Percentiles rank a stretch among this genome's conserved stretches.
Conservation (phyloP, 169 alveolate genomes). For the Perkinsus marinus region DNA sequence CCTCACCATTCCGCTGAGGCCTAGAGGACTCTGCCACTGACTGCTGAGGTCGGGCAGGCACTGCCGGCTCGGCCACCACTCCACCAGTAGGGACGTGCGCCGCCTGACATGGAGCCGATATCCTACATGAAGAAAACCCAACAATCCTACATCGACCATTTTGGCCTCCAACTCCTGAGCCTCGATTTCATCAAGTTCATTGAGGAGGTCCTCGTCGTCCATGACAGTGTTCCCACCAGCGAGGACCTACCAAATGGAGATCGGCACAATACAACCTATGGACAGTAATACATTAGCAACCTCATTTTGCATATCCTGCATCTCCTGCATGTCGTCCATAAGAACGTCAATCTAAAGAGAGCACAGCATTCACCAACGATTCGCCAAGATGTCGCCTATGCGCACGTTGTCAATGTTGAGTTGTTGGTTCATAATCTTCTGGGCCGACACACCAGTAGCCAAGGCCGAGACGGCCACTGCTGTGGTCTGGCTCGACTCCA, state of each 20-base stretch:
- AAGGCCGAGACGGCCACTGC: constrained; percentile 14
- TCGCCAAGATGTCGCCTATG: background rate
- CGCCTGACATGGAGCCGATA: background rate
- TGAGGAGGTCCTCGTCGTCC: background rate
- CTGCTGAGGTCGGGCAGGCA: background rate
- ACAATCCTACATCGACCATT: background rate
- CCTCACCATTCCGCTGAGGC: too few species aligned
- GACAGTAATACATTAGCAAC: background rate
- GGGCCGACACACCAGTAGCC: constrained; percentile 10
- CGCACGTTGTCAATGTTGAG: background rate
- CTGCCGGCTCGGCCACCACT: background rate
- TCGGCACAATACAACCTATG: background rate
- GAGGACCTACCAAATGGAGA: background rate
- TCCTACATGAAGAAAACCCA: background rate
- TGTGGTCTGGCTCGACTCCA: constrained; percentile 16
- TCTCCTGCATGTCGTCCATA: constrained; percentile 20
- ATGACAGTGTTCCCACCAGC: background rate
- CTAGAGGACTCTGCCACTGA: background rate
- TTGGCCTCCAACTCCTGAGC: background rate
- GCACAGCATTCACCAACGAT: background rate
- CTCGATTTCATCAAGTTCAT: background rate
- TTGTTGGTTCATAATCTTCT: constrained; percentile 2
- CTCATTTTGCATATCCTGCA: constrained; percentile 19
- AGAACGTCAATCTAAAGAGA: constrained; percentile 4
- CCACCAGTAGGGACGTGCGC: background rate